Evolutionary conservation across 176 grass and related monocot genomes (phyloP).

Genomic region (Hyparrhenia diplandra): DNA sequence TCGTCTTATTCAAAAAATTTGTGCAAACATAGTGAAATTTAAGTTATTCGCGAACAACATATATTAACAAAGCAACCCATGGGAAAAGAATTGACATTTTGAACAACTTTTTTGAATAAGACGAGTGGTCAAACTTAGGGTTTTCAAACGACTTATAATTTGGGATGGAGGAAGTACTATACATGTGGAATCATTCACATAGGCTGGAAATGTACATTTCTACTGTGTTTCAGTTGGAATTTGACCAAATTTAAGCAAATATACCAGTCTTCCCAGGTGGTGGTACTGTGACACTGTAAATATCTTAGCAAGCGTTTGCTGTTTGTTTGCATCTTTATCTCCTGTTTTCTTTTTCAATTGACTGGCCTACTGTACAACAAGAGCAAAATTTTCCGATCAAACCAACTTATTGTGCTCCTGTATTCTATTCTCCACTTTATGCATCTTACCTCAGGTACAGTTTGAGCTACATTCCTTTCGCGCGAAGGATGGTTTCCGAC

Average conservation of each 20-base stretch:
- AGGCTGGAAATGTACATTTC: not conserved
- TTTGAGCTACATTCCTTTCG: slow-evolving; percentile 92
- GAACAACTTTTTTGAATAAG: too few relatives aligned
- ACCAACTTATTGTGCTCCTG: not conserved
- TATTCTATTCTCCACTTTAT: slow-evolving; percentile 6
- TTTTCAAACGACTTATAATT: too few relatives aligned
- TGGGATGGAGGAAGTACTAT: too few relatives aligned
- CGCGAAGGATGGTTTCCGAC: slow-evolving; percentile 62
- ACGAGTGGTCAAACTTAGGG: too few relatives aligned
- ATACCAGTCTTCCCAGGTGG: not conserved
- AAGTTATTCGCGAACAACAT: too few relatives aligned
- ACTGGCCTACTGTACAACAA: too few relatives aligned
- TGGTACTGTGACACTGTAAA: not conserved
- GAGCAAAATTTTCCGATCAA: not conserved
- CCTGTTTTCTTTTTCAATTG: not conserved
- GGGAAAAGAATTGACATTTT: too few relatives aligned
- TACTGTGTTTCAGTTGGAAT: not conserved
- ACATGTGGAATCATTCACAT: not conserved
- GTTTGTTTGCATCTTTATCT: not conserved
- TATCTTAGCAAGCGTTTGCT: not conserved
- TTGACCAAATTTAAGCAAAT: not conserved
- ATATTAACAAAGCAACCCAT: too few relatives aligned
- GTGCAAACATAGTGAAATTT: too few relatives aligned
- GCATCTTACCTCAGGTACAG: slow-evolving; percentile 63
- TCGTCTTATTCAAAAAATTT: too few relatives aligned